Evolutionary conservation across 2,329 filamentous ascomycete species (phyloP), one percentile per base, ranked within the genome.

Genomic region (Ascocoryne sarcoides): DNA sequence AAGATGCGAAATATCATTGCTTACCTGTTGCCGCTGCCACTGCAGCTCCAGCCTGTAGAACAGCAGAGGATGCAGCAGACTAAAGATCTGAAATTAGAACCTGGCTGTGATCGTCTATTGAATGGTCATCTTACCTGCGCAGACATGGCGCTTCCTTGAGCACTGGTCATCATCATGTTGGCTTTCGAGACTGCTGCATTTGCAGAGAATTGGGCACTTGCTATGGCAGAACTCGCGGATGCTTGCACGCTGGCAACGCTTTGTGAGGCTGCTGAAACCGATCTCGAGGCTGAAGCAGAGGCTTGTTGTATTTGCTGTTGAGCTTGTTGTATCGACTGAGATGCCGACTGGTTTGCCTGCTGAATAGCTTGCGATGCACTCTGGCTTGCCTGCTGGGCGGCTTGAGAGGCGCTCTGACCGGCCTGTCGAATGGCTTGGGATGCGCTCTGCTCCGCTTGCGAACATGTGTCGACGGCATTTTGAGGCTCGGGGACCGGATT

Each of bases 11-110:
- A 37, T 9, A 2, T 4, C 3, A 19, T n/a, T n/a, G n/a, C n/a
- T 31, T 47, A 55, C 54, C 53, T 39, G 52, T 57, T 17, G 53
- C 53, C 2, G 55, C 52, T 30, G 55, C 52, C 15, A 56, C 49
- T 2, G 51, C 51, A 23, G 53, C 53, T 36, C 49, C 48, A 31
- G 52, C 51, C 42, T 55, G 52, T 17, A 54, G 32, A 10, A 56
- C 44, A 17, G 51, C 52, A 4, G 29, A 41, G 12, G 50, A 53
- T 18, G 53, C 52, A 32, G 43, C 42, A 0, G 32, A 30, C 54
- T 56, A 28, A 31, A 33, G 16, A 15, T 21, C 10, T 26, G 14
- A 33, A 32, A 17, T 45, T 29, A 45, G 43, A 23, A 19, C n/a
- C 21, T 28, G 19, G 32, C 19, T 32, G 10, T 37, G 12, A 10